Evolutionary conservation across 805 yeast genomes (phyloP).

Genomic region (Lachancea nothofagi): DNA sequence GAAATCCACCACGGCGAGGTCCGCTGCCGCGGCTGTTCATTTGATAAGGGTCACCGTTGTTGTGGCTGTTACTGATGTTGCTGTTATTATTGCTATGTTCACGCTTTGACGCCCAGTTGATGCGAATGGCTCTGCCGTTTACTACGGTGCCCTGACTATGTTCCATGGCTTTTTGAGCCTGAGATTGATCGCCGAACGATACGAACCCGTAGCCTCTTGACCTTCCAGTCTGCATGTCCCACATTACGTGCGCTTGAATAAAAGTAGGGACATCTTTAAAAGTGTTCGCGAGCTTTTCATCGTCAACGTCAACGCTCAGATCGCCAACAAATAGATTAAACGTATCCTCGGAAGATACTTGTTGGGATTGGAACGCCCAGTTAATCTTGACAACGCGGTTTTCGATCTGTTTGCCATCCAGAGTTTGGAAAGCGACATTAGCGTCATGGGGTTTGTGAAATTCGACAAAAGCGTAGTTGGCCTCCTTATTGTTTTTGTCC

Average conservation of each 20-base stretch:
- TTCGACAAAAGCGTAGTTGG: conserved; percentile 81
- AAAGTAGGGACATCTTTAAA: conserved; percentile 56
- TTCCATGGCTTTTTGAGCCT: conserved; percentile 68
- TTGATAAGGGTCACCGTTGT: conserved; percentile 13
- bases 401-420: conserved; percentile 55
- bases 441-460: conserved; percentile 56
- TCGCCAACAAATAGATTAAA: conserved; percentile 84
- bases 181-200: conserved; percentile 57
- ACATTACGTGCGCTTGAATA: conserved; percentile 87
- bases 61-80: conserved; percentile 11
- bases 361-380: conserved; percentile 82
- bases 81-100: conserved; percentile 31
- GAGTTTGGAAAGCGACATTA: conserved; percentile 50
- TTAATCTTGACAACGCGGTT: conserved; percentile 57
- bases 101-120: conserved; percentile 85
- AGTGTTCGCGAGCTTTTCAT: conserved; percentile 55
- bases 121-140: conserved; percentile 71
- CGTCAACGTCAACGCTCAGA: conserved; percentile 74
- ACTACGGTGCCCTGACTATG: conserved; percentile 69
- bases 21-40: conserved; percentile 16
- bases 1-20: conserved; percentile 22
- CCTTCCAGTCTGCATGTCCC: conserved; percentile 94
- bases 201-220: conserved; percentile 92
- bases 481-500: conserved; percentile 69
- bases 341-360: conserved; percentile 50